A percentile compares a stretch with the other conserved stretches of the same genome.
Evolutionary conservation across 2,329 filamentous ascomycete genomes (phyloP).

Genomic region (Paecilomyces fulvus): DNA sequence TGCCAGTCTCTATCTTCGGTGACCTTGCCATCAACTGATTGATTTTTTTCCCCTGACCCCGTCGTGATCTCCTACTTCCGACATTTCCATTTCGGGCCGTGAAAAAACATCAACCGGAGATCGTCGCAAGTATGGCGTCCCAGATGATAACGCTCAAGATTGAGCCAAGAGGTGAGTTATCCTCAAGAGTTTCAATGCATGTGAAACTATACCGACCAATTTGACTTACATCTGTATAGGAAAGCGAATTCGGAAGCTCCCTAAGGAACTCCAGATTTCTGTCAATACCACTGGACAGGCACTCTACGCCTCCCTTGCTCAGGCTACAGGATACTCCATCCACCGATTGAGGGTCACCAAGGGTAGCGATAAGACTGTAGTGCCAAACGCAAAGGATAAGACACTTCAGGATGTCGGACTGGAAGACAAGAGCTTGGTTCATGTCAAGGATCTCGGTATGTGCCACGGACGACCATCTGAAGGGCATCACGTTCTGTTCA

Average conservation of each 20-base stretch:
- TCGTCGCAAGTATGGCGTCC: conserved; percentile 20
- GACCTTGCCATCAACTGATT: not conserved
- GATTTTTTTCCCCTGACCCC: not conserved
- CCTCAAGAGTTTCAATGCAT: not conserved
- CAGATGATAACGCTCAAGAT: conserved; percentile 31
- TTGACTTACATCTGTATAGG: conserved; percentile 33
- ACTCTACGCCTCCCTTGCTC: conserved; percentile 50
- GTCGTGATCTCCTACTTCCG: not conserved
- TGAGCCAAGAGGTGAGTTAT: conserved; percentile 33
- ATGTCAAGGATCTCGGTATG: conserved; percentile 89
- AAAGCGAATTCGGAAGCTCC: conserved; percentile 54
- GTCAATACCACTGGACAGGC: conserved; percentile 45
- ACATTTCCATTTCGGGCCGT: not conserved
- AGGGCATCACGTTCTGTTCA: not conserved
- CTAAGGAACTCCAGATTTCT: conserved; percentile 46
- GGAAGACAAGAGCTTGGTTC: conserved; percentile 53
- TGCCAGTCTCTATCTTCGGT: not conserved
- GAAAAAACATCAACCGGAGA: not conserved
- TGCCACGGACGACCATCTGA: conserved; percentile 2
- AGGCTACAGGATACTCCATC: conserved; percentile 45
- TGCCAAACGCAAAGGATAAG: conserved; percentile 45
- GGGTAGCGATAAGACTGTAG: conserved; percentile 50
- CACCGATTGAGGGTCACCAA: conserved; percentile 58
- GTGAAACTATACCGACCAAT: not conserved
- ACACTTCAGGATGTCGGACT: conserved; percentile 50